Evolutionary conservation across 148 eudicot genomes (phyloP).

Genomic region (Diospyros kaki): DNA sequence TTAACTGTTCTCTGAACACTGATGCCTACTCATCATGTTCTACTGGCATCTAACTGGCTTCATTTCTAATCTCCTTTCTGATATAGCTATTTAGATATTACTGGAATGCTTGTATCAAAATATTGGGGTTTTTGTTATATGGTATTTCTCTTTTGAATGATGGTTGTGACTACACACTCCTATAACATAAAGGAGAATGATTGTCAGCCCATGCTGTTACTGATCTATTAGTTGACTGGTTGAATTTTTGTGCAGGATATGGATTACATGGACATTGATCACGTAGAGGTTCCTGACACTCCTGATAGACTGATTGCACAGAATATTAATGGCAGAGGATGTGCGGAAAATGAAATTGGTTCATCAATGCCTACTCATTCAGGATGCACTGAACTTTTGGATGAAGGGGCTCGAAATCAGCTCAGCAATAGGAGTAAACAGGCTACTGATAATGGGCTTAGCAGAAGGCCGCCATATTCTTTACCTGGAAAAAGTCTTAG

Average conservation of each 20-base stretch:
- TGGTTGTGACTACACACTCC: no score
- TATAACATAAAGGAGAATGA: background rate
- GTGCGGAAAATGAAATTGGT: conserved; percentile 11
- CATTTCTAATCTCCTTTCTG: no score
- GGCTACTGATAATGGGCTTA: conserved; percentile 20
- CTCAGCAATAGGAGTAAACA: conserved; percentile 19
- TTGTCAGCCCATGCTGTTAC: background rate
- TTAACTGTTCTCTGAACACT: background rate
- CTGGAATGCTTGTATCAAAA: background rate
- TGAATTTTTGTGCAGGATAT: conserved; percentile 31
- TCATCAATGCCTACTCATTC: conserved; percentile 23
- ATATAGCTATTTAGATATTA: background rate
- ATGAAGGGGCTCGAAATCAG: conserved; percentile 21
- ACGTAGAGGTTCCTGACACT: conserved; percentile 68
- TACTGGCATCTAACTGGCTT: background rate
- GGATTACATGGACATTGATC: conserved; percentile 52
- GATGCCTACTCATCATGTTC: background rate
- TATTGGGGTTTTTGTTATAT: background rate
- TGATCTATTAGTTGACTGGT: background rate
- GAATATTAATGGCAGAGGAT: conserved; percentile 12
- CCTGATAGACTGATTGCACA: conserved; percentile 47
- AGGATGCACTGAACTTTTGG: conserved; percentile 14
- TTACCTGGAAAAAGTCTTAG: conserved; percentile 17
- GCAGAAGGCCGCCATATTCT: conserved; percentile 16
- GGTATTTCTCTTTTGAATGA: background rate